A percentile compares a stretch with the other conserved stretches of the same genome.
phyloP scores from a whole-genome alignment of 176 grass and related monocot species.

The Tuctoria greenei region DNA sequence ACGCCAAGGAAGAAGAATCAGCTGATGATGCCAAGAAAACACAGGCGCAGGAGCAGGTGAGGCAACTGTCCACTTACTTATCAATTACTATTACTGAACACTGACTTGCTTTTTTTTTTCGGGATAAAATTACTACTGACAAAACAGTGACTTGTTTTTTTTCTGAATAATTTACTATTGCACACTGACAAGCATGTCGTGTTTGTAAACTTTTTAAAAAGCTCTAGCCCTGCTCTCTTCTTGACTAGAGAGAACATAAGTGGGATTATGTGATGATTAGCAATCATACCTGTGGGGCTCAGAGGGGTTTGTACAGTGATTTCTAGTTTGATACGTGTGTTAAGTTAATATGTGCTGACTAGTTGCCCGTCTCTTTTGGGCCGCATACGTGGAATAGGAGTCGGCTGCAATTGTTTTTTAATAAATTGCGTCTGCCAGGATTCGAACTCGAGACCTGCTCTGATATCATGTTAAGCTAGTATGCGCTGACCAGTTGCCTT shows the following conservation, averaged over 20 bases:
- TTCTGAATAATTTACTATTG: not conserved
- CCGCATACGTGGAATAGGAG: too few relatives aligned
- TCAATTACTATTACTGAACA: slow-evolving; percentile 19
- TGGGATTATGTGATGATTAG: slow-evolving; percentile 19
- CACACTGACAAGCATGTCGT: not conserved
- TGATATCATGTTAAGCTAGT: too few relatives aligned
- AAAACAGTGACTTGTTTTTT: not conserved
- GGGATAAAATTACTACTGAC: not conserved
- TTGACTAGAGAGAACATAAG: not conserved
- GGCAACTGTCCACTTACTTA: not conserved
- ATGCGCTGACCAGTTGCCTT: too few relatives aligned
- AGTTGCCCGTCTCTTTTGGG: too few relatives aligned
- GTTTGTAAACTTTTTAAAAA: not conserved
- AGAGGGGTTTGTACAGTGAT: not conserved
- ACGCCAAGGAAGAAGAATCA: slow-evolving; percentile 15
- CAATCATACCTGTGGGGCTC: slow-evolving; percentile 25
- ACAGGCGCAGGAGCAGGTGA: slow-evolving; percentile 48
- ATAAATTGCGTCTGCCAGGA: too few relatives aligned
- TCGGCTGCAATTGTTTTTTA: too few relatives aligned
- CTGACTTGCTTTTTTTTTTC: not conserved
- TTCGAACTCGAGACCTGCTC: too few relatives aligned
- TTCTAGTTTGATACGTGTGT: slow-evolving; percentile 24
- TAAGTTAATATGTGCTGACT: too few relatives aligned
- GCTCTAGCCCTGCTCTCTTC: slow-evolving; percentile 2
- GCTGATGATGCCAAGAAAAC: slow-evolving; percentile 13